Evolutionary conservation across 139 green algal genomes (phyloP).

Genomic region (Auxenochlorella pyrenoidosa): DNA sequence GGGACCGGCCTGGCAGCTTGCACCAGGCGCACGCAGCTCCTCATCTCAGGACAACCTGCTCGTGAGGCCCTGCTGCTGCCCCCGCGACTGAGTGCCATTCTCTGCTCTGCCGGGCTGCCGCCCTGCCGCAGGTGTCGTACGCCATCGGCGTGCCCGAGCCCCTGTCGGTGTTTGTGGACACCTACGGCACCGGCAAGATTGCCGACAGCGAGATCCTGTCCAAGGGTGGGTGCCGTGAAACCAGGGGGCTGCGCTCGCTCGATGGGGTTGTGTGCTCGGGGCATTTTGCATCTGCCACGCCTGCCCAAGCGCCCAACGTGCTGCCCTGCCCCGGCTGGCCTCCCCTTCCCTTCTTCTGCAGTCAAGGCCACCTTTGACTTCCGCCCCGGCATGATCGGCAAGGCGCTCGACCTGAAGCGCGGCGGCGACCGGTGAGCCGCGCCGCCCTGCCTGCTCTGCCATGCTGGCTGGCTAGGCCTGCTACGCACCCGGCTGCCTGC

Average conservation of each 20-base stretch:
- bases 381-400: slow-evolving; percentile 91
- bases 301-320: not conserved
- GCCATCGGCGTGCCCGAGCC: slow-evolving; percentile 97
- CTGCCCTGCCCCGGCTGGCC: no score
- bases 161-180: slow-evolving; percentile 97
- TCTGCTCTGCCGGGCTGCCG: no score
- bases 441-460: not conserved
- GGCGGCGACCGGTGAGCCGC: slow-evolving; percentile 75
- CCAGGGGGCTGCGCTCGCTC: no score
- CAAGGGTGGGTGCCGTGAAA: slow-evolving; percentile 1
- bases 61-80: no score
- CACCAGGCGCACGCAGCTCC: not conserved
- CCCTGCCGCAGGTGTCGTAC: slow-evolving; percentile 93
- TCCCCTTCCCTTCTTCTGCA: not conserved
- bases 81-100: no score
- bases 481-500: no score
- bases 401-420: slow-evolving; percentile 93
- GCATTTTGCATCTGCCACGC: not conserved
- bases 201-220: slow-evolving; percentile 92
- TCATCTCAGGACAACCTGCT: not conserved
- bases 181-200: slow-evolving; percentile 95
- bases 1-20: not conserved
- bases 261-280: no score
- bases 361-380: slow-evolving; percentile 97
- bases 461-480: not conserved